Base-by-base conservation (phyloP, 805 yeast species). In the Hanseniaspora lindneri region DNA sequence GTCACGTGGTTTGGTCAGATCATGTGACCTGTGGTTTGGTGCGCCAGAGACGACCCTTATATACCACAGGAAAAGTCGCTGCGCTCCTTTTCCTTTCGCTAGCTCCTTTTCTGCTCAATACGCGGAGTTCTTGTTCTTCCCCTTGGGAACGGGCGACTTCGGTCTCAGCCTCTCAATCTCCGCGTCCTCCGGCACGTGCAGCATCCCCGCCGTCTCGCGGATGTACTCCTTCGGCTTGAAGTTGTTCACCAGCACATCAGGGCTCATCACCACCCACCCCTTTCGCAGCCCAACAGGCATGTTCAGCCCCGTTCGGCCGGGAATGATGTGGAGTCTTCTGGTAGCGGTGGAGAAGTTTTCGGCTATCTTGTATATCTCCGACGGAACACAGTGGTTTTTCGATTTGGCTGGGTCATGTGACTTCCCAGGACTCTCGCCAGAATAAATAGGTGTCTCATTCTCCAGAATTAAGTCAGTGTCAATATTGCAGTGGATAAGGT, bases 251-350 rank as follows among this genome's bases (percentile, higher is more conserved):
- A 85, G 62, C 3, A 82, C 76, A 63, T 87, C 95, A 0, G 96
- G 96, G 56, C 87, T 74, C 72, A 84, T 69, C 9, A 87, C 75
- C 3, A 85, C 92, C 97, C 97, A 88, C 4, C 97, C 97, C 9
- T 77, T 79, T 58, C 96, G 75, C 52, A 76, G 61, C 53, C 71
- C 73, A 17, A 82, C 74, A 28, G 83, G 81, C 30, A 73, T 74
- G 33, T 80, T 73, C 53, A 69, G 68, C 0, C 87, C 89, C 2
- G 84, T 71, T 55, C 73, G 67, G 13, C 82, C 72, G 1, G 96
- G 95, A 20, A 89, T 73, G 28, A 88, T 83, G 61, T 89, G 96
- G 28, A 89, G 64, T 56, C 96, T 73, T 60, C 89, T 73, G 30
- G 80, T 80, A 49, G 92, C 82, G 49, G 80, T 79, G 20, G 92